A percentile compares a stretch with the other conserved stretches of the same genome.
These are phyloP conservation scores for Hanseniaspora uvarum DNA, from an alignment of 1,139 yeast species.

Conservation along the genomic window DNA sequence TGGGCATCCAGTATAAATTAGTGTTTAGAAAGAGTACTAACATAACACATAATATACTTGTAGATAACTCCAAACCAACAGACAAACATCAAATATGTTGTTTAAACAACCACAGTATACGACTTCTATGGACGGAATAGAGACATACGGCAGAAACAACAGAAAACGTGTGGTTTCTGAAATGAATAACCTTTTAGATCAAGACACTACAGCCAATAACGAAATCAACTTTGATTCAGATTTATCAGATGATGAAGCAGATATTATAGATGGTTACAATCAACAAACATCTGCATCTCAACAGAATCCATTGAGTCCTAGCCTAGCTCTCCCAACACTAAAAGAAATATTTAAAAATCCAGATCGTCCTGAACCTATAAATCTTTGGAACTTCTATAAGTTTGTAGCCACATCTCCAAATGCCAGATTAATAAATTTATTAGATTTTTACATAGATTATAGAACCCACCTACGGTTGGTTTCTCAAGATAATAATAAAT, in stretches of 20 bases:
- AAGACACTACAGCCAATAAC: background rate
- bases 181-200: slow-evolving; percentile 17
- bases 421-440: slow-evolving; percentile 9
- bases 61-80: too few relatives aligned
- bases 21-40: too few relatives aligned
- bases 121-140: slow-evolving; percentile 13
- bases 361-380: slow-evolving; percentile 13
- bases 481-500: background rate
- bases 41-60: too few relatives aligned
- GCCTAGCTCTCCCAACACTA: slow-evolving; percentile 1
- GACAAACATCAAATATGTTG: too few relatives aligned
- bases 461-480: slow-evolving; percentile 3
- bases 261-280: slow-evolving; percentile 3
- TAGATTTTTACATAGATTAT: slow-evolving; percentile 11
- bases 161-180: slow-evolving; percentile 10
- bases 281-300: background rate
- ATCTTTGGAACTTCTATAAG: slow-evolving; percentile 15
- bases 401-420: slow-evolving; percentile 16
- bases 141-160: slow-evolving; percentile 2
- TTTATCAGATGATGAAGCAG: slow-evolving; percentile 7
- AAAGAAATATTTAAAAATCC: slow-evolving; percentile 10
- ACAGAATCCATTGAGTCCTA: background rate
- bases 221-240: background rate
- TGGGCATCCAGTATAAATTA: too few relatives aligned
- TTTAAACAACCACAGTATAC: slow-evolving; percentile 15